Conservation (phyloP, 2,329 filamentous ascomycete species). For the Clarireedia homoeocarpa region DNA sequence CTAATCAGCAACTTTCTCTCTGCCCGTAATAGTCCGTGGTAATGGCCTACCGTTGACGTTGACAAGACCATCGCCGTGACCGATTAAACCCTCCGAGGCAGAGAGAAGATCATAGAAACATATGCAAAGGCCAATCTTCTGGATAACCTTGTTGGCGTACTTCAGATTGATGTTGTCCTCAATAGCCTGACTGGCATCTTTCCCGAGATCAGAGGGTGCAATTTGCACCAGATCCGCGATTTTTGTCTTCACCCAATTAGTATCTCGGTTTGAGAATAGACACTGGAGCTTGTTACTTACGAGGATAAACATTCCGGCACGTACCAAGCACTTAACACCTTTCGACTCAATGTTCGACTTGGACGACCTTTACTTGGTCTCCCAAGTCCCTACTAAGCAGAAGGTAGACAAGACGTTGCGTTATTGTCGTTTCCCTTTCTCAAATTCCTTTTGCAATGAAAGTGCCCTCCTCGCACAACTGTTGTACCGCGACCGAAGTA, state of each 20-base stretch:
- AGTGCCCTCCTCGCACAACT: too few relatives aligned
- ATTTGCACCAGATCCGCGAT: slow-evolving; percentile 94
- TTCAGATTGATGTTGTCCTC: slow-evolving; percentile 97
- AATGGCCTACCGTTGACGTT: slow-evolving; percentile 73
- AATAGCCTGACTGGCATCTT: slow-evolving; percentile 73
- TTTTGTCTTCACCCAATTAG: slow-evolving; percentile 59
- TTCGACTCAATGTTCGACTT: too few relatives aligned
- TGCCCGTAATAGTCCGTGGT: not conserved
- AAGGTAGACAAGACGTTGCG: too few relatives aligned
- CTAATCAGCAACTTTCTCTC: slow-evolving; percentile 6
- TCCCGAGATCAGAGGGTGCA: slow-evolving; percentile 78
- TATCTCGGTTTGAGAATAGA: not conserved
- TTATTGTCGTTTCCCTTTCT: too few relatives aligned
- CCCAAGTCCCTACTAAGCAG: too few relatives aligned
- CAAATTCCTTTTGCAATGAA: too few relatives aligned
- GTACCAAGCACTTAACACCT: too few relatives aligned
- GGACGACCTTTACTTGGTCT: too few relatives aligned
- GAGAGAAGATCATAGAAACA: slow-evolving; percentile 87
- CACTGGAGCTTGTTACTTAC: slow-evolving; percentile 29
- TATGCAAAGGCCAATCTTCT: slow-evolving; percentile 89
- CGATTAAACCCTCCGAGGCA: slow-evolving; percentile 87
- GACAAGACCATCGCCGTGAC: slow-evolving; percentile 83
- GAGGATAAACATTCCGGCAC: slow-evolving; percentile 39
- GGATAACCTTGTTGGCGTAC: slow-evolving; percentile 91
- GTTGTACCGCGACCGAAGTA: too few relatives aligned